Base-by-base conservation (phyloP, 2,329 filamentous ascomycete species). In the Colletotrichum sp. region DNA sequence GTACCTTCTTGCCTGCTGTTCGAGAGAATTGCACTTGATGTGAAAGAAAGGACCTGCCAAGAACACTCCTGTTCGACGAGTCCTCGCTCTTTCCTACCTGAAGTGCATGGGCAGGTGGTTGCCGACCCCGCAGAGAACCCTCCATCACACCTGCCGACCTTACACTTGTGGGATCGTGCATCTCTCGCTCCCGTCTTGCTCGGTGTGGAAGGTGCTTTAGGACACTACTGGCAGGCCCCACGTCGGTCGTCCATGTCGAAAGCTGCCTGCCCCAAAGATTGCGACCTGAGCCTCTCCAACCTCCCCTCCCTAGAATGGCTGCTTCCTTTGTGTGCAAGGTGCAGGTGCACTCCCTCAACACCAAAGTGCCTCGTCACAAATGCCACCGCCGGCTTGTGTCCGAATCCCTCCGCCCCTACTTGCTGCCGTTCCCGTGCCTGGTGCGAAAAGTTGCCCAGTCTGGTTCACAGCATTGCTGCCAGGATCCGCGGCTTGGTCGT, bases 51-150 rank as follows among this genome's bases (percentile, higher is more conserved):
- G 9, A 44, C 18, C 39, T 44, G 39, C 18, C 1, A n/a, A 10
- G 0, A 44, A 0, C 39, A 6, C 39, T 0, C 18, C 18, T n/a
- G 39, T 18, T 0, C 8, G 18, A 44, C 18, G 39, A 10, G 39
- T 44, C 18, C 39, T 44, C 39, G 39, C 9, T 44, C 18, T 44
- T n/a, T 44, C 9, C 18, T n/a, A 44, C 18, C 16, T 44, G 0
- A n/a, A 9, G 3, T 39, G 36, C 1, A 8, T 39, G 1, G 39
- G 4, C 6, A n/a, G 39, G 39, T n/a, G 8, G 16, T 44, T 44
- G 36, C 16, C 16, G 16, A 18, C 36, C 36, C 16, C 5, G 36
- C 36, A 44, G 36, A 44, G 16, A 18, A 18, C 36, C 16, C 36
- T 44, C 1, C 36, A 18, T 18, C 36, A 18, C 16, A 44, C 39